phyloP scores from a whole-genome alignment of 768 basidiomycete species.

The Tephrocybe rancida region DNA sequence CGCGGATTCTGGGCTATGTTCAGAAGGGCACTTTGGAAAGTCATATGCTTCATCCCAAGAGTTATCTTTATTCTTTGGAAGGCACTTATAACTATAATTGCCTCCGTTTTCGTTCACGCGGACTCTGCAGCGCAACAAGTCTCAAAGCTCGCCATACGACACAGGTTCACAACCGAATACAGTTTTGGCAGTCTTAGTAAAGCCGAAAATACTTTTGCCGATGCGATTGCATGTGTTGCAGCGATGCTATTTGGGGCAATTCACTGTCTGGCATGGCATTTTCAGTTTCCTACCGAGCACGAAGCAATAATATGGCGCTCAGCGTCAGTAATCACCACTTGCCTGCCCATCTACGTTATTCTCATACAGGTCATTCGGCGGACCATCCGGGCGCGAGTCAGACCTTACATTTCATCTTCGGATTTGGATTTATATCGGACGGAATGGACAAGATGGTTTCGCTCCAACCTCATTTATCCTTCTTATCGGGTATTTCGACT shows the following conservation, averaged over 20 bases:
- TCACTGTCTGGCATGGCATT: slow-evolving; percentile 30
- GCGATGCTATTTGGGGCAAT: slow-evolving; percentile 23
- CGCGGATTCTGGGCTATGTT: no score
- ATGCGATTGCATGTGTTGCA: not conserved
- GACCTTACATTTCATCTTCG: no score
- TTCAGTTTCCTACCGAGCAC: slow-evolving; percentile 20
- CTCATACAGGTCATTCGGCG: no score
- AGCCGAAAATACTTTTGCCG: not conserved
- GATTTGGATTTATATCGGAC: no score
- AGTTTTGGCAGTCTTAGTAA: not conserved
- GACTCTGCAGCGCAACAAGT: not conserved
- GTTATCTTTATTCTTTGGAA: no score
- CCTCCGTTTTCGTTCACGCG: not conserved
- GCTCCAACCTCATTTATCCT: no score
- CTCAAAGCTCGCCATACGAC: not conserved
- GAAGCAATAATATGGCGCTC: slow-evolving; percentile 27
- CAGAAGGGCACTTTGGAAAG: no score
- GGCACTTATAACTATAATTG: no score
- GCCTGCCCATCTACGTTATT: not conserved
- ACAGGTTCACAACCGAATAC: not conserved
- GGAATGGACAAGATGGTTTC: no score
- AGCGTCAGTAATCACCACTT: slow-evolving; percentile 17
- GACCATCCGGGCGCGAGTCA: no score
- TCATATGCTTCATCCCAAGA: no score
- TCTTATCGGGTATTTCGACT: no score